A percentile compares a stretch with the other conserved stretches of the same genome.
Evolutionary conservation across 192 early-diverging fungal species (phyloP).

Genomic region (Spizellomyces punctatus): DNA sequence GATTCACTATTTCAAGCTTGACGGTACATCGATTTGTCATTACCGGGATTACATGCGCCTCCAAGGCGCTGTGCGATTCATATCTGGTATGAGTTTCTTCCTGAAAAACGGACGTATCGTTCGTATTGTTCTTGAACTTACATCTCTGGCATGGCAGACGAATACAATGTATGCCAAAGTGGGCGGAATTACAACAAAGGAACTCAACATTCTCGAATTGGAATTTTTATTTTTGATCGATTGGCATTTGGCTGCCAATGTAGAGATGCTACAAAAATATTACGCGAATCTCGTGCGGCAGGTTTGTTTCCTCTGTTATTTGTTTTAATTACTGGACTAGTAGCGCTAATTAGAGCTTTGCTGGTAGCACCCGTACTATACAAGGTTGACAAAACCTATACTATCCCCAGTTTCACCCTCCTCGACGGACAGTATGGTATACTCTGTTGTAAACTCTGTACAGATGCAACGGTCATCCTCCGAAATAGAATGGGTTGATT

Average conservation of each 20-base stretch:
- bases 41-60: conserved; percentile 12
- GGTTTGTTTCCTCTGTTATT: neutral
- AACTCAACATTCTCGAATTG: conserved; percentile 89
- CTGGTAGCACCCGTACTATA: neutral
- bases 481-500: too few species aligned
- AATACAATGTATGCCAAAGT: conserved; percentile 97
- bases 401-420: too few species aligned
- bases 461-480: too few species aligned
- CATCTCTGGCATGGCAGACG: conserved; percentile 50
- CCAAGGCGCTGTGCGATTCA: conserved; percentile 40
- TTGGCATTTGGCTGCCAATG: conserved; percentile 83
- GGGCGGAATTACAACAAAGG: conserved; percentile 88
- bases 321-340: neutral
- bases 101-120: too few species aligned
- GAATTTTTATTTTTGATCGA: conserved; percentile 84
- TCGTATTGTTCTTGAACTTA: too few species aligned
- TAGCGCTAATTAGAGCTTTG: neutral
- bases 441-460: too few species aligned
- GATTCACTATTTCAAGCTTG: conserved; percentile 88
- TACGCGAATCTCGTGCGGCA: conserved; percentile 90
- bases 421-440: too few species aligned
- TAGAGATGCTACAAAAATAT: conserved; percentile 84
- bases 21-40: conserved; percentile 72
- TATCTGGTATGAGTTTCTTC: conserved; percentile 25
- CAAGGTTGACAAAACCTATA: neutral